A percentile compares a stretch with the other conserved stretches of the same genome.
Evolutionary conservation across 495 filamentous ascomycete genomes (phyloP).

Genomic region (Bacidia rubella): DNA sequence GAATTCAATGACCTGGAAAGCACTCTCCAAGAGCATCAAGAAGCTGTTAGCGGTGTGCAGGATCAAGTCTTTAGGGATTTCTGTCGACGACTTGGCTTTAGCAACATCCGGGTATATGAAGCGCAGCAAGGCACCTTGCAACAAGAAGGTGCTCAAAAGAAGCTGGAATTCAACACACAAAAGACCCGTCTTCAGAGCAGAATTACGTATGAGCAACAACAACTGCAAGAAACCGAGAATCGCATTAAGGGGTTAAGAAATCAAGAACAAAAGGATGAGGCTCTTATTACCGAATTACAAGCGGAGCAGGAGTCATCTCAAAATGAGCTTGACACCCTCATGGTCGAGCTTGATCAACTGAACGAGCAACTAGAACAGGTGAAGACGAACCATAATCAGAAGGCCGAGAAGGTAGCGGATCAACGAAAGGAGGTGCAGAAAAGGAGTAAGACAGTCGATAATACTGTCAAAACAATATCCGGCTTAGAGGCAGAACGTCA

Average conservation of each 20-base stretch:
- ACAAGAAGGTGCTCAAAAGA: constrained; percentile 76
- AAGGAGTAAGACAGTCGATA: constrained; percentile 67
- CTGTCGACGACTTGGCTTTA: constrained; percentile 75
- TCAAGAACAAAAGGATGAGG: constrained; percentile 48
- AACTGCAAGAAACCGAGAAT: constrained; percentile 51
- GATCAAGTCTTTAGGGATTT: constrained; percentile 81
- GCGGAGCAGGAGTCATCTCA: constrained; percentile 61
- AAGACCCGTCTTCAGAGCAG: constrained; percentile 67
- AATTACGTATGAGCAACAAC: constrained; percentile 61
- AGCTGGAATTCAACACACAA: constrained; percentile 72
- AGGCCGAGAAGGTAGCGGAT: constrained; percentile 62
- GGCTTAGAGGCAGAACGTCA: constrained; percentile 71
- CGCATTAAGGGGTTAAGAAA: constrained; percentile 55
- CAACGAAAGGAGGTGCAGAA: constrained; percentile 76
- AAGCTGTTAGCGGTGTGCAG: constrained; percentile 71
- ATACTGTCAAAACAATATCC: constrained; percentile 60
- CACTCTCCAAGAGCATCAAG: constrained; percentile 52
- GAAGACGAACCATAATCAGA: constrained; percentile 49
- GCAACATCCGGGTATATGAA: constrained; percentile 84
- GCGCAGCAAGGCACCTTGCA: constrained; percentile 82
- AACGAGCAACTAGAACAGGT: constrained; percentile 55
- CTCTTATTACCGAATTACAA: constrained; percentile 54
- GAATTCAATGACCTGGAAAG: constrained; percentile 52
- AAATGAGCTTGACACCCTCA: constrained; percentile 53
- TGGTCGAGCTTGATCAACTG: constrained; percentile 64